Conservation (phyloP, 2,329 filamentous ascomycete genomes). For the Xylaria sp. region DNA sequence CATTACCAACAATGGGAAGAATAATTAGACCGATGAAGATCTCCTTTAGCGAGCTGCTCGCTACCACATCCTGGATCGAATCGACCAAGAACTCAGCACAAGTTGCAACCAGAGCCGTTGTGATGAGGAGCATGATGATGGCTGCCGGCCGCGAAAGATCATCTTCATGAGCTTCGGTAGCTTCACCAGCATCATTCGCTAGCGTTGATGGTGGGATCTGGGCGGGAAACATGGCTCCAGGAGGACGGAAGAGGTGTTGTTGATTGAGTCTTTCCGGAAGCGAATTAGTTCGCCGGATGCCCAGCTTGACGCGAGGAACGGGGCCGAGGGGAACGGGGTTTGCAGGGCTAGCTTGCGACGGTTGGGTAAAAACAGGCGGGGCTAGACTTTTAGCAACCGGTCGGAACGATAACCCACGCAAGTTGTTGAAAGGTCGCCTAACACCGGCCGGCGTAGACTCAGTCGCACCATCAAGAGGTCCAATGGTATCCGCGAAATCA, state of each 20-base stretch:
- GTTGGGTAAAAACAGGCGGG: constrained; percentile 74
- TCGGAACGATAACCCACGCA: constrained; percentile 70
- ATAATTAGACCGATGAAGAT: constrained; percentile 78
- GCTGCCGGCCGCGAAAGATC: constrained; percentile 67
- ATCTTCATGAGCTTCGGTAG: constrained; percentile 54
- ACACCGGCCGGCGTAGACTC: constrained; percentile 44
- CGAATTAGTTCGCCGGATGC: constrained; percentile 79
- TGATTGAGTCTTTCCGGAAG: constrained; percentile 74
- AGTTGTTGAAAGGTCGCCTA: constrained; percentile 63
- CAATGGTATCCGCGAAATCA: constrained; percentile 61
- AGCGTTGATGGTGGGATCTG: constrained; percentile 57
- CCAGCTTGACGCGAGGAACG: constrained; percentile 68
- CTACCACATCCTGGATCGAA: constrained; percentile 72
- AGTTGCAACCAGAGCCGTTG: constrained; percentile 72
- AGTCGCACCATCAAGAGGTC: constrained; percentile 44
- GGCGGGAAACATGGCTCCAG: constrained; percentile 62
- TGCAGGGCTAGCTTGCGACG: constrained; percentile 49
- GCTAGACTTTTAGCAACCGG: constrained; percentile 75
- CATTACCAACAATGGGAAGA: constrained; percentile 78
- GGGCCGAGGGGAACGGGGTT: constrained; percentile 55
- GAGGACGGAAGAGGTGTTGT: constrained; percentile 55
- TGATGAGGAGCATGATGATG: constrained; percentile 70
- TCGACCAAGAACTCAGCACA: constrained; percentile 78
- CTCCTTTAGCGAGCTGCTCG: constrained; percentile 67
- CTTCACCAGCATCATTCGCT: constrained; percentile 44